Conservation (phyloP, 2,329 filamentous ascomycete genomes). For the Blastomyces emzantsi region DNA sequence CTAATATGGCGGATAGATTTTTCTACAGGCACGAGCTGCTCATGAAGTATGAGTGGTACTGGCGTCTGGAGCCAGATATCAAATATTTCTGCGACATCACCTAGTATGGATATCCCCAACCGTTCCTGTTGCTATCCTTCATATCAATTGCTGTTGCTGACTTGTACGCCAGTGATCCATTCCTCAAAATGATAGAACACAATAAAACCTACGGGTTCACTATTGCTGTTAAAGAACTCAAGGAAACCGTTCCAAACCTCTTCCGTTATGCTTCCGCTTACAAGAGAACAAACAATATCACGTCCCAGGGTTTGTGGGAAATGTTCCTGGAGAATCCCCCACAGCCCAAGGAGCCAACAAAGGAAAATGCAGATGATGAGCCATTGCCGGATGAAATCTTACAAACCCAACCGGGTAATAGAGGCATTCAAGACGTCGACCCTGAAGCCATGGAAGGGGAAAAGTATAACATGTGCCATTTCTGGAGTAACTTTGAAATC, state of each 20-base stretch:
- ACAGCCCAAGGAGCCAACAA: constrained; percentile 41
- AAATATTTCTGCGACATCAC: constrained; percentile 99
- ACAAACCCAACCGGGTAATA: constrained; percentile 61
- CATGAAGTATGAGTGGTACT: constrained; percentile 98
- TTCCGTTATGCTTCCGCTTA: constrained; percentile 98
- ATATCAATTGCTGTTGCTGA: constrained; percentile 23
- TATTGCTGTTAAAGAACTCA: constrained; percentile 95
- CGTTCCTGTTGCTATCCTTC: not conserved
- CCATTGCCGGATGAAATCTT: constrained; percentile 73
- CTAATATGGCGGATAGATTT: constrained; percentile 48
- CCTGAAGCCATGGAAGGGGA: constrained; percentile 94
- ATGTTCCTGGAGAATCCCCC: constrained; percentile 82
- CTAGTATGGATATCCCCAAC: constrained; percentile 55
- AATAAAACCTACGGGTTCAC: constrained; percentile 99
- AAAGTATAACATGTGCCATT: constrained; percentile 99
- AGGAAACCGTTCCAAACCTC: constrained; percentile 96
- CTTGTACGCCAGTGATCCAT: constrained; percentile 61
- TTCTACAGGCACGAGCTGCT: constrained; percentile 97
- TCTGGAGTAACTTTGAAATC: constrained; percentile 99
- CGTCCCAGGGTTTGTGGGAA: constrained; percentile 90
- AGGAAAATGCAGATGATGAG: constrained; percentile 48
- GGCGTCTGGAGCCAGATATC: constrained; percentile 97
- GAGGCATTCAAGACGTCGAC: constrained; percentile 70
- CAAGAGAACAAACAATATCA: constrained; percentile 83
- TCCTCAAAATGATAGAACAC: constrained; percentile 81